Conservation (phyloP, 441 rosid genomes). For the Pelargonium hybrid region DNA sequence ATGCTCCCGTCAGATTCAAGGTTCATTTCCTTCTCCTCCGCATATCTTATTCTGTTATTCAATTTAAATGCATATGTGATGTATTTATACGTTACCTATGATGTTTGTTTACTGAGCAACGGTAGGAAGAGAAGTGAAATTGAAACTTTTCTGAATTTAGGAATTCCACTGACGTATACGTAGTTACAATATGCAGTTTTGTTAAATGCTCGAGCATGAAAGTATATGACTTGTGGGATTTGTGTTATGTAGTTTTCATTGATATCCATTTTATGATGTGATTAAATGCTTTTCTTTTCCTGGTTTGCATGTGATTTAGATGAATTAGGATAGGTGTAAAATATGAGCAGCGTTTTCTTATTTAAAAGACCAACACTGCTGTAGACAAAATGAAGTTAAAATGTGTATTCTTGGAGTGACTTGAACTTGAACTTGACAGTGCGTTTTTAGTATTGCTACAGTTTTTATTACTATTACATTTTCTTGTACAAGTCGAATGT, state of each 20-base stretch:
- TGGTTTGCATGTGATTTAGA: not conserved
- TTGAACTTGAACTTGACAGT: not conserved
- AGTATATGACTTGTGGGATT: not conserved
- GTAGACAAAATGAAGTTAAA: no score
- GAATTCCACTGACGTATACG: not conserved
- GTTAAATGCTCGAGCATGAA: not conserved
- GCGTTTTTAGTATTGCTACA: not conserved
- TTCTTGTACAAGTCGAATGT: not conserved
- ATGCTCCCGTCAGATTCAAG: slow-evolving; percentile 4
- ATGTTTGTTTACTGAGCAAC: not conserved
- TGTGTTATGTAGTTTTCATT: not conserved
- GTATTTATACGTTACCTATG: not conserved
- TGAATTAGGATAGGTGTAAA: not conserved
- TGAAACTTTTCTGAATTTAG: not conserved
- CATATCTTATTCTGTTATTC: not conserved
- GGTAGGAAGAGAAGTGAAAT: not conserved
- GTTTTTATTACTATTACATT: not conserved
- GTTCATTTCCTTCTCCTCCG: not conserved
- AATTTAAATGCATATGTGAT: not conserved
- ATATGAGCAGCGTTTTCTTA: not conserved
- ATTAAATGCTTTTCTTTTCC: not conserved
- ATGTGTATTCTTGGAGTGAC: not conserved
- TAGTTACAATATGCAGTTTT: not conserved
- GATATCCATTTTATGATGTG: not conserved
- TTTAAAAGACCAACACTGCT: no score